Base-by-base conservation (phyloP, 805 yeast genomes). In the Allodekkera sacchari region DNA sequence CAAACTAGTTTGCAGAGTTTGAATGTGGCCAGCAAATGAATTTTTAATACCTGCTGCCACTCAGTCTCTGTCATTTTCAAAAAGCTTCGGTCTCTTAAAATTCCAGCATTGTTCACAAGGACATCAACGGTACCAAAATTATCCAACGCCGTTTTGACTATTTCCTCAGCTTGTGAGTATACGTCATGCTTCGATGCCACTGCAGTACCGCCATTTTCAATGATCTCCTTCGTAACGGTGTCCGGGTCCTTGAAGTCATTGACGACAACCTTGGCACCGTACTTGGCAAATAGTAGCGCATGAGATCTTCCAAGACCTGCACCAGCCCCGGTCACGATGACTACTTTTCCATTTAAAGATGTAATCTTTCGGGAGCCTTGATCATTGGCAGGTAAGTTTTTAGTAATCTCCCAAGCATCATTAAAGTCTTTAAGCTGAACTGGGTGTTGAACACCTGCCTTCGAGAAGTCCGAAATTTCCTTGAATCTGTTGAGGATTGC, bases 251-350 rank as follows among this genome's bases (percentile, higher is more conserved):
- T 70, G 41, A 89, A 77, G 56, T 89, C 97, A 55, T 92, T 89
- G 22, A 89, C 92, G 26, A 92, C 94, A 39, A 89, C 92, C 61
- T 80, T 85, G 18, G 96, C 96, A 39, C 97, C 98, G 47, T 83
- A 83, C 55, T 72, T 79, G 35, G 94, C 96, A 53, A 82, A 80
- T 53, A 74, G 68, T 31, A 74, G 59, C 4, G 97, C 95, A 61
- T 89, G 94, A 36, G 87, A 82, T 53, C 80, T 77, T 40, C 98
- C 98, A 46, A 89, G 69, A 28, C 98, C 98, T 30, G 83, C 78
- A 41, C 96, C 96, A 25, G 96, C 88, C 41, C 98, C 98, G 12
- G 97, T 89, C 34, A 89, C 74, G 36, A 89, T 71, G 22, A 85
- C 96, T 35, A 89, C 96, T 60, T 83, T 83, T 45, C 67, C 87